Evolutionary conservation across 2,329 filamentous ascomycete species (phyloP).

Genomic region (Fusarium brachygibbosum): DNA sequence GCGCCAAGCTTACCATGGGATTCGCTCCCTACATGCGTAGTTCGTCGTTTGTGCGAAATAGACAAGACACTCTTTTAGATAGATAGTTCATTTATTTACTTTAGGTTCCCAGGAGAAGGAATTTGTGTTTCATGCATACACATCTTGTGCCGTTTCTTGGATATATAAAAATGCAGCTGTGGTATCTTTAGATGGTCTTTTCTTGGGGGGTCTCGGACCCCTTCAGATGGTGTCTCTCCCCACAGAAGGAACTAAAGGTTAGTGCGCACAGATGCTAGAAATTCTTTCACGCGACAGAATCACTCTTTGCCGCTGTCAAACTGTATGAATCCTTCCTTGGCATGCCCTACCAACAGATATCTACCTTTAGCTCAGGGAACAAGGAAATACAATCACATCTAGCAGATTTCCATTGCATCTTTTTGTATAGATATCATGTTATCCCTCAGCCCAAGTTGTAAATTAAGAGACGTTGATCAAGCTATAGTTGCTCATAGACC

Average conservation of each 20-base stretch:
- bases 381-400: no score
- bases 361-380: background rate
- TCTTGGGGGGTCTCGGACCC: no score
- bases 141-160: no score
- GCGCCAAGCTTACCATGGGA: background rate
- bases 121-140: no score
- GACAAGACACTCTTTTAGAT: no score
- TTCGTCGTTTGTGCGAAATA: fast-evolving
- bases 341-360: background rate
- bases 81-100: no score
- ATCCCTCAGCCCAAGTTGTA: background rate
- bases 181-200: no score
- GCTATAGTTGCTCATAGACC: background rate
- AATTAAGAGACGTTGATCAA: background rate
- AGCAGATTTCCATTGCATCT: no score
- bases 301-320: background rate
- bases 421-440: background rate
- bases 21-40: background rate
- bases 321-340: background rate
- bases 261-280: no score
- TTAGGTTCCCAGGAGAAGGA: no score
- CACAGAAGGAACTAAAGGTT: background rate
- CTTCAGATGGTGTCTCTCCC: no score
- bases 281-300: background rate
- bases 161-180: fast-evolving